Percentiles rank a stretch among this genome's conserved stretches.
Evolutionary conservation across 169 alveolate genomes (phyloP).

Genomic region (Prorocentrum cordatum): DNA sequence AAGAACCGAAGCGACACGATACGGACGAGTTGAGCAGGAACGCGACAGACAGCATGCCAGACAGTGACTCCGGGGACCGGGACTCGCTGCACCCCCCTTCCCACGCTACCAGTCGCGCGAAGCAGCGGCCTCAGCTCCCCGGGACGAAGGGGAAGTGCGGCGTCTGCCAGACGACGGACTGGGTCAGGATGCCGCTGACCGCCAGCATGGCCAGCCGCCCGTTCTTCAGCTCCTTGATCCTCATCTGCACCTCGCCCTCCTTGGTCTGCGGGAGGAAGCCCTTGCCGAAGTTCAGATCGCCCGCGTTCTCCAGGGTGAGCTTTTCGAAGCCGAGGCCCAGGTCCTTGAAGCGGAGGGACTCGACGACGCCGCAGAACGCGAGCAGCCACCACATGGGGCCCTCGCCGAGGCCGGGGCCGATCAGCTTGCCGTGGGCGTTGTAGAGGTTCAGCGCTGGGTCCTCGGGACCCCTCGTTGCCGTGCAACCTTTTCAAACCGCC

Average conservation of each 20-base stretch:
- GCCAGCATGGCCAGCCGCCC: constrained; percentile 65
- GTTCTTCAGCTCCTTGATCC: constrained; percentile 34
- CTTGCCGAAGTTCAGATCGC: constrained; percentile 8
- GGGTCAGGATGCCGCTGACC: constrained; percentile 15
- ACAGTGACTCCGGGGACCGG: too few relatives aligned
- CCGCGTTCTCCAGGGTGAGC: constrained; percentile 40
- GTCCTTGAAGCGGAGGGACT: constrained; percentile 30
- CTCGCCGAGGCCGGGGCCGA: constrained; percentile 48
- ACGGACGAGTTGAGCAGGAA: too few relatives aligned
- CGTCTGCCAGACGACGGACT: not conserved
- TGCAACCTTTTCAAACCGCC: too few relatives aligned
- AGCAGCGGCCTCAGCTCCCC: not conserved
- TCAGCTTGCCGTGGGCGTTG: constrained; percentile 29
- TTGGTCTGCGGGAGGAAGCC: not conserved
- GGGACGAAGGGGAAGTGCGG: constrained; percentile 36
- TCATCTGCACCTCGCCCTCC: not conserved
- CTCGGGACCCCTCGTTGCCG: too few relatives aligned
- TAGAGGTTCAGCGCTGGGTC: not conserved
- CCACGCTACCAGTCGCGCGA: too few relatives aligned
- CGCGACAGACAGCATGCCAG: too few relatives aligned
- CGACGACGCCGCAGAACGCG: not conserved
- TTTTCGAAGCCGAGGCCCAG: constrained; percentile 14
- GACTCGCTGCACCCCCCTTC: too few relatives aligned
- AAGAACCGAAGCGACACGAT: too few relatives aligned
- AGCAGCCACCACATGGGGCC: constrained; percentile 36